Base-by-base conservation (phyloP, 805 yeast genomes). In the Candida peoriensis region DNA sequence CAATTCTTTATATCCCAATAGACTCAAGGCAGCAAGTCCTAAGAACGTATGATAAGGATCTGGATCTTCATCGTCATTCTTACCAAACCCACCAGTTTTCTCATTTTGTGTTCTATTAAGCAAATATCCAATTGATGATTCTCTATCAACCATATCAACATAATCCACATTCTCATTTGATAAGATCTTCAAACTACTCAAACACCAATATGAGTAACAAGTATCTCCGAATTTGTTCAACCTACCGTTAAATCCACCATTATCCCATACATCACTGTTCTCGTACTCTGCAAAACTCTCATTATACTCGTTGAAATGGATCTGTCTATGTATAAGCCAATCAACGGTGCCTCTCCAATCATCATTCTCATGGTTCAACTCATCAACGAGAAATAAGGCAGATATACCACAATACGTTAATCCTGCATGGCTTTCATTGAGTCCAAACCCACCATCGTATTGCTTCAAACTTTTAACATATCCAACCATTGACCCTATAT, bases 191-290 rank as follows among this genome's bases (percentile, higher is more conserved):
- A 86, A 60, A 5, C 85, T 64, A 2, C 75, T 89, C 12, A 76
- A 48, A 30, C 76, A 72, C 96, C 96, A 88, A 68, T 87, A 88
- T 6, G 81, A 73, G 52, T 88, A 88, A 61, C 97, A 88, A 0
- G 95, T 81, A 57, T 88, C 97, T 4, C 82, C 82, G 38, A 68
- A 71, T 55, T 88, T 88, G 55, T 86, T 86, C n/a, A 74, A 77
- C 30, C 97, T 66, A 1, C 97, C 97, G 55, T 87, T 85, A 53
- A 84, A 78, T 0, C 90, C 90, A 2, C 96, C 96, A 34, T 60
- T 59, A 50, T 81, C 90, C 2, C 54, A 59, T 0, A 33, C 43
- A 44, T 74, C 79, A 33, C 54, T 59, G 35, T 44, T 55, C 20
- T 61, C 68, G 37, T 67, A 58, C 0, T 48, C 51, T 8, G 37